These are phyloP conservation scores for Venturia pyrina DNA, from an alignment of 2,329 filamentous ascomycete genomes.

Conservation along the genomic window DNA sequence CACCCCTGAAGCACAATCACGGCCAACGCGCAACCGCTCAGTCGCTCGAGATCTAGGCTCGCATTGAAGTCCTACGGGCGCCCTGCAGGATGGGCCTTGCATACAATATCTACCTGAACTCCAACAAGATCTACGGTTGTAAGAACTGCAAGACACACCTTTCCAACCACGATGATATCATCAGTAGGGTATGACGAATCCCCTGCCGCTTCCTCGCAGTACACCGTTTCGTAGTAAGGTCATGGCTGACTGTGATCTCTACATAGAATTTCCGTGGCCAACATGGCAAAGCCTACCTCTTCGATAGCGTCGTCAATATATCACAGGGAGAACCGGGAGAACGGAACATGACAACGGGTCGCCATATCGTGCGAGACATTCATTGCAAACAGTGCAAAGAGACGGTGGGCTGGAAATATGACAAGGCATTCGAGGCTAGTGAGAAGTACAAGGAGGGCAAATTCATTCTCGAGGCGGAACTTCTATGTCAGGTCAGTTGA, in stretches of 20 bases:
- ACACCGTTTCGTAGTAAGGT: not conserved
- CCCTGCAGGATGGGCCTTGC: conserved; percentile 61
- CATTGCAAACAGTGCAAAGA: conserved; percentile 82
- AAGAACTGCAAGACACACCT: conserved; percentile 94
- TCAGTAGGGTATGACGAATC: conserved; percentile 62
- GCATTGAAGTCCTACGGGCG: conserved; percentile 4
- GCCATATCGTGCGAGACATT: conserved; percentile 91
- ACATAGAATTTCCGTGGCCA: conserved; percentile 91
- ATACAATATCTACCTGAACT: conserved; percentile 86
- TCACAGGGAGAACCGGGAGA: conserved; percentile 75
- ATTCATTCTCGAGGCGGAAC: conserved; percentile 87
- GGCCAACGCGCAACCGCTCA: not conserved
- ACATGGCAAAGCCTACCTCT: conserved; percentile 95
- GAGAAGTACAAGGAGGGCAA: conserved; percentile 99
- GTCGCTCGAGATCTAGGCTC: not conserved
- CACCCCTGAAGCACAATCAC: not conserved
- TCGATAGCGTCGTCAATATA: conserved; percentile 89
- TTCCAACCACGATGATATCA: conserved; percentile 90
- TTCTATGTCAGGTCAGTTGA: conserved; percentile 65
- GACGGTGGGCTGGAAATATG: conserved; percentile 96
- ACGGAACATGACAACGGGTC: conserved; percentile 95
- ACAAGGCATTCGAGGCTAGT: conserved; percentile 82
- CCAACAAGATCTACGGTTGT: conserved; percentile 79
- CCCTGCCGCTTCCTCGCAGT: not conserved
- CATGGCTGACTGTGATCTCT: not conserved